Evolutionary conservation across 805 yeast species (phyloP), one percentile per base, ranked within the genome.

Genomic region (Candida koratica): DNA sequence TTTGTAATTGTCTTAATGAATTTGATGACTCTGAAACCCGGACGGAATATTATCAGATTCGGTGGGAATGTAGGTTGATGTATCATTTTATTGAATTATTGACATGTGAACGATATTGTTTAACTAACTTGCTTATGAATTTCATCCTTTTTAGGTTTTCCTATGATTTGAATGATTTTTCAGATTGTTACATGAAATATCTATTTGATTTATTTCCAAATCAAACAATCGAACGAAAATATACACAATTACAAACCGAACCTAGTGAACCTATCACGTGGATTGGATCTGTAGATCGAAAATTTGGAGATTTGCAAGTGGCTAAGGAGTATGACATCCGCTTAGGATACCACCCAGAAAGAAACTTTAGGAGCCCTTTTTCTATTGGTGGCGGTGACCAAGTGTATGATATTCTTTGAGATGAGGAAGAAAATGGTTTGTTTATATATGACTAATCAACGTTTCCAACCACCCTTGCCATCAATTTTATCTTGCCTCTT

Each of bases 401-500:
- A 24, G 29, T 20, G 10, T 39, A n/a, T 20, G 10, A 8, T 2
- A 22, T 29, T 6, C 11, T 31, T 17, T 32, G 24, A 22, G 23
- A 20, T n/a, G n/a, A n/a, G n/a, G n/a, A n/a, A n/a, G n/a, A n/a
- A n/a, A n/a, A n/a, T n/a, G n/a, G n/a, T n/a, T n/a, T n/a, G n/a
- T n/a, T n/a, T n/a, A n/a, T n/a, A n/a, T n/a, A n/a, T n/a, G n/a
- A n/a, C 7, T 20, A 10, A 24, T 24, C 26, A 24, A 24, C 26
- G 26, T 11, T 14, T 70, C 73, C 73, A 67, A 7, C 73, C 73
- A 17, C 61, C 61, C 37, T 49, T 58, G 1, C 73, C 73, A 19
- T 58, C 55, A 17, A 39, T 44, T 36, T 51, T 55, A 38, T 67
- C 73, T 34, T 56, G 47, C 41, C 49, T 61, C 47, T 52, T 61